Base-by-base conservation (phyloP, 73 alveolate genomes). In the Uronychia setigera region DNA sequence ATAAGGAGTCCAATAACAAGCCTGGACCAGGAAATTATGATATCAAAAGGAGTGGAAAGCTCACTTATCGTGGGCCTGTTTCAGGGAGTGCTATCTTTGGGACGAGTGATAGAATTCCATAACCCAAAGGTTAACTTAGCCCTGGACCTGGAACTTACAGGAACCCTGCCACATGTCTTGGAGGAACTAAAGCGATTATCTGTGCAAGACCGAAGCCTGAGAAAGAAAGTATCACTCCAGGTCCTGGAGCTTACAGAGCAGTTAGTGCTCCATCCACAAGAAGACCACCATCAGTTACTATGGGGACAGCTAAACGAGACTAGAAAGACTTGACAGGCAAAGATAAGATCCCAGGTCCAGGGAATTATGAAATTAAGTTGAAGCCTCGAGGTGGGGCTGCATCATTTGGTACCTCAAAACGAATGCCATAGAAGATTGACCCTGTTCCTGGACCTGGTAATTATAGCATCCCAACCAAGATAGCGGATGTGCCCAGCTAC, bases 381-480 rank as follows among this genome's bases (percentile, higher is more conserved):
- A 46, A 46, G 67, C n/a, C 67, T 11, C 5, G n/a, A 19, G 67
- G 67, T 46, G n/a, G n/a, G 19, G 5, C 46, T 28, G 57, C 29
- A 14, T 77, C 80, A 19, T 81, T 81, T 60, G 88, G 88, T 59
- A n/a, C 88, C 1, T 27, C 80, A 33, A 81, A 81, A 59, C 5
- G 88, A 81, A 60, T 60, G 80, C 77, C 31, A 26, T 0, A 29
- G 29, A 81, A 60, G 35, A 19, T 1, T 0, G 88, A 81, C 19
- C 1, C 60, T 5, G 26, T 79, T n/a, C 87, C 87, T 34, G 87
- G 87, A 5, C 87, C 87, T 25, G 87, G 87, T 5, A n/a, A 78
- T 19, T 80, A 80, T 31, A 35, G 29, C 35, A 58, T 80, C 1
- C 87, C 87, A 0, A 80, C 87, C 35, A 80, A 80, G 59, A 34